These are phyloP conservation scores for Fraxinus anomala DNA, from an alignment of 257 asterid species.

Conservation along the genomic window DNA sequence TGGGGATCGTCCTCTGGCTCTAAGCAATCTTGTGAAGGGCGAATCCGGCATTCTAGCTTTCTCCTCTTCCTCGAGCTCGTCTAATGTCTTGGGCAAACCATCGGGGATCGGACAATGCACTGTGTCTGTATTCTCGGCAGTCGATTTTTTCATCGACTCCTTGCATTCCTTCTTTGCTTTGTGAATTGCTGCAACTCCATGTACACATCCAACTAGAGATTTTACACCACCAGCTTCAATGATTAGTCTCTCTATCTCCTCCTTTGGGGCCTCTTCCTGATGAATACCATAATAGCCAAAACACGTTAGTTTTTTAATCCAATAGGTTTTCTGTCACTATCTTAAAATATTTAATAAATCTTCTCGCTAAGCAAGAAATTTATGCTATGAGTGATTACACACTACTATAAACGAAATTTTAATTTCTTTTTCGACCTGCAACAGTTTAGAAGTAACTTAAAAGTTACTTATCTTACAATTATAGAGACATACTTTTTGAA, in stretches of 20 bases:
- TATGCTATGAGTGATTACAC: no score
- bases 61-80: conserved; percentile 93
- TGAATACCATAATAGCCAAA: not conserved
- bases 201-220: conserved; percentile 72
- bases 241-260: conserved; percentile 79
- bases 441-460: no score
- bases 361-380: not conserved
- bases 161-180: conserved; percentile 43
- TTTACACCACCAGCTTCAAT: conserved; percentile 76
- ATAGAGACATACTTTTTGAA: not conserved
- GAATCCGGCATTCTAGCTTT: conserved; percentile 82
- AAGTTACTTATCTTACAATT: no score
- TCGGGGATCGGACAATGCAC: conserved; percentile 68
- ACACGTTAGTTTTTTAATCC: not conserved
- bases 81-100: conserved; percentile 74
- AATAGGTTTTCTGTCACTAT: not conserved
- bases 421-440: no score
- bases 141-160: conserved; percentile 23
- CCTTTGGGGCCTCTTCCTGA: conserved; percentile 79
- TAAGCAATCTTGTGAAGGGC: conserved; percentile 72
- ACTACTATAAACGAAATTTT: no score
- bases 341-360: no score
- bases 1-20: conserved; percentile 67
- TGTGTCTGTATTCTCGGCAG: conserved; percentile 4
- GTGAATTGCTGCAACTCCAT: conserved; percentile 66